Conservation (phyloP, 2,329 filamentous ascomycete species). For the Diplodia seriata region DNA sequence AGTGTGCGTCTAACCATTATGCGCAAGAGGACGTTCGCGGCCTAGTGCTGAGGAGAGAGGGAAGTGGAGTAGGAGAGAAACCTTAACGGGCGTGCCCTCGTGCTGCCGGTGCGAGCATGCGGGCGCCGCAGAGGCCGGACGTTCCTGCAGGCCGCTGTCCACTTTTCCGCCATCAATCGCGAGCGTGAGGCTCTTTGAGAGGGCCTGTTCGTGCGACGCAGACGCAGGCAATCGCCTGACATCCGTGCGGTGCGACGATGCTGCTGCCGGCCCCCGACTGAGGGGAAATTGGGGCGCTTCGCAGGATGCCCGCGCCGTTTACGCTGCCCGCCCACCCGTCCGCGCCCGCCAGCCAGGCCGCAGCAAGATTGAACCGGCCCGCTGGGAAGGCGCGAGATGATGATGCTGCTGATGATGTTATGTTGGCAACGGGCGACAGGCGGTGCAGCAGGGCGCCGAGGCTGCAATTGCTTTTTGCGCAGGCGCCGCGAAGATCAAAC, state of each 20-base stretch:
- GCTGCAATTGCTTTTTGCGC: constrained; percentile 18
- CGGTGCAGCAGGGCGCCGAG: constrained; percentile 20
- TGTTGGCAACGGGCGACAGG: constrained; percentile 12
- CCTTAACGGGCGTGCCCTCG: constrained; percentile 13
- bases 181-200: constrained; percentile 22
- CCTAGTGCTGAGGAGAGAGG: constrained; percentile 29
- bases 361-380: constrained; percentile 27
- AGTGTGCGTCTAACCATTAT: constrained; percentile 23
- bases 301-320: constrained; percentile 5
- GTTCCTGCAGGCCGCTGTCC: constrained; percentile 28
- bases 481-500: constrained; percentile 28
- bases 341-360: constrained; percentile 15
- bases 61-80: constrained; percentile 23
- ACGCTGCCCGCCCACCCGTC: constrained; percentile 11
- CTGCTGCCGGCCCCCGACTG: constrained; percentile 2
- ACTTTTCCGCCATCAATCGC: constrained; percentile 24
- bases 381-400: constrained; percentile 27
- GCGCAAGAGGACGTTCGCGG: constrained; percentile 22
- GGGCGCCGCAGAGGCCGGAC: constrained; percentile 6
- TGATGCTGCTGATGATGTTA: background rate
- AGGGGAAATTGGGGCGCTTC: constrained; percentile 19
- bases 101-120: background rate
- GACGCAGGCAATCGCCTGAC: constrained; percentile 31
- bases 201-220: constrained; percentile 31
- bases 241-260: constrained; percentile 30